Base-by-base conservation (phyloP, 257 asterid genomes). In the Vinca minor region DNA sequence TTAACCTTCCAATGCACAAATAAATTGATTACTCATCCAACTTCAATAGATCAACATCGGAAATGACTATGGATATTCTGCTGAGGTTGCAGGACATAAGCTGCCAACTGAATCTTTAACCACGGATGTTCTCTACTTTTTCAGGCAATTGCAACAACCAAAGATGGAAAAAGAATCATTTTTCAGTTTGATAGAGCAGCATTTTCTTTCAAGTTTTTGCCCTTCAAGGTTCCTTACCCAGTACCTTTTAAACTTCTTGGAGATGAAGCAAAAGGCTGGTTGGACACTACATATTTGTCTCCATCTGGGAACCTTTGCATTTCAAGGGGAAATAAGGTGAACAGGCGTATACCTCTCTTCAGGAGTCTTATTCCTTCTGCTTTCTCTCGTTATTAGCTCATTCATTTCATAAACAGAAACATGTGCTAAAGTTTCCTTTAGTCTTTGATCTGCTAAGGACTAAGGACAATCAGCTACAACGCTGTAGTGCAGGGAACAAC, bases 401-500 rank as follows among this genome's bases (percentile, higher is more conserved):
- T 46, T 23, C 35, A 47, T 38, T 65, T 21, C 0, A 38, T 52
- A 21, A 26, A 31, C 28, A 1, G 11, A 49, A 38, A 50, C 25
- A 11, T 12, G 46, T 29, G 52, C 50, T 20, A 20, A 45, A 56
- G 57, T 38, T 17, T 23, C 36, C 18, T 32, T 49, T 36, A 21
- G 55, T 48, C 38, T 36, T 46, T 65, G 21, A 58, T 61, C 63
- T 70, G 62, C 75, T 76, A 52, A 70, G 75, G 67, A 70, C 74
- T 72, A 73, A 84, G 78, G 78, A 79, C 78, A 60, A 38, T 60
- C 50, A 59, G 49, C 46, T 59, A 59, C 67, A 46, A 72, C 71
- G 85, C 34, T 86, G 72, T 84, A 86, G 95, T 82, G 88, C 96
- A 91, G 98, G 98, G 98, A 84, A 86, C 96, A 39, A 91, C 96